A percentile compares a stretch with the other conserved stretches of the same genome.
phyloP scores from a whole-genome alignment of 345 rosid genomes.

The Microcos paniculata region DNA sequence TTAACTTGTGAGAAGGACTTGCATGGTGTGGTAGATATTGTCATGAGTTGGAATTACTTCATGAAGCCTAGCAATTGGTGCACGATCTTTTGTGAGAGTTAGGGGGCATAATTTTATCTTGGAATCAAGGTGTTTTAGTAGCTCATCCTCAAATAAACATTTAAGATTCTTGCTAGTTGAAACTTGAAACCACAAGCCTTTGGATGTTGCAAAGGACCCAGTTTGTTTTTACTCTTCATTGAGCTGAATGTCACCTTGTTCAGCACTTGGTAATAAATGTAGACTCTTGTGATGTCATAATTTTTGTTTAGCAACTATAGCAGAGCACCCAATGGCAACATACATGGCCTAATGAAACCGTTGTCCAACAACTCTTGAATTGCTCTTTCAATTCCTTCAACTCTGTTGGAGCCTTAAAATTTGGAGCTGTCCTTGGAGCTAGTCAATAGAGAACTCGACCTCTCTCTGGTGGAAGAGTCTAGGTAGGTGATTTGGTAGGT shows the following conservation, averaged over 20 bases:
- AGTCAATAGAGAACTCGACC: too few relatives aligned
- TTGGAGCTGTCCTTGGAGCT: too few relatives aligned
- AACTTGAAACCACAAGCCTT: neutral
- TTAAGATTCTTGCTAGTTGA: neutral
- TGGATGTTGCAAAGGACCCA: neutral
- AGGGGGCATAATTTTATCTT: neutral
- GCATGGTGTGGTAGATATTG: neutral
- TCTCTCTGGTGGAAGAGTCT: too few relatives aligned
- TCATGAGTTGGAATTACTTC: neutral
- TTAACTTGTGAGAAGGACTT: neutral
- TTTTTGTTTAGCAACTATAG: too few relatives aligned
- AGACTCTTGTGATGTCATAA: too few relatives aligned
- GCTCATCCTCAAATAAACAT: neutral
- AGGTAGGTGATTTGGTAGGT: too few relatives aligned
- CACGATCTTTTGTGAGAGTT: neutral
- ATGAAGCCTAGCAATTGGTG: neutral
- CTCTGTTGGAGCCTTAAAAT: too few relatives aligned
- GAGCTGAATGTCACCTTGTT: neutral
- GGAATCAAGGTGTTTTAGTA: neutral
- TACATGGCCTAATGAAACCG: too few relatives aligned
- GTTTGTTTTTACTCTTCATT: neutral
- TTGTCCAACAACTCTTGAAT: too few relatives aligned
- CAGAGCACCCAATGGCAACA: too few relatives aligned
- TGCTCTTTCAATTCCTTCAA: too few relatives aligned
- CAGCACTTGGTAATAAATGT: too few relatives aligned